Evolutionary conservation across 805 yeast genomes (phyloP), one percentile per base, ranked within the genome.

Genomic region (Kazachstania taianensis): DNA sequence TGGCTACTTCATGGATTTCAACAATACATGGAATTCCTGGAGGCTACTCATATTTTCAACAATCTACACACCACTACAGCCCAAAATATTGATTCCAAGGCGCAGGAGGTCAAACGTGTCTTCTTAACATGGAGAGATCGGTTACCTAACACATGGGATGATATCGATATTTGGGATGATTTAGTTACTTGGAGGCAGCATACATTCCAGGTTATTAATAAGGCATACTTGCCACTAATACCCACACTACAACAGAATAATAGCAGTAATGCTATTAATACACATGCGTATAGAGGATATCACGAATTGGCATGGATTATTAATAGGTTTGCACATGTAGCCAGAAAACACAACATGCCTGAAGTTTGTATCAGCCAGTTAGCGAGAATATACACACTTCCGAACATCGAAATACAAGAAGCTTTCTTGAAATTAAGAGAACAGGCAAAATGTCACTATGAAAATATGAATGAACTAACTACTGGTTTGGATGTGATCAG

Each of bases 281-380:
- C 96, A 1, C 87, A 86, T 53, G 97, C 96, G 1, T 94, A 89
- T 61, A 71, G 98, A 45, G 99, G 99, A 1, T 92, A 84, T 62
- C 99, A 92, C 57, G 99, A 92, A 60, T 85, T 89, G 57, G 98
- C 98, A 0, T 94, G 98, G 96, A 95, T 92, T 6, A 89, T 92
- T 51, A 92, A 92, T 61, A 65, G 97, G 36, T 92, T 92, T 66
- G 98, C 99, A 0, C 98, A 92, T 63, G 97, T 94, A 37, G 97
- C 98, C 0, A 73, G 98, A 44, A 85, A 86, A 58, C 99, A 92
- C 57, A 79, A 83, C 44, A 83, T 92, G 94, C 83, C 95, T 2
- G 96, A 92, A 38, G 98, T 94, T 27, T 92, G 98, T 63, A 77
- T 89, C 44, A 81, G 76, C 43, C 96, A 92, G 55, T 66, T 92